These are phyloP conservation scores for Ogataea paraovalis DNA, from an alignment of 805 yeast genomes.

Conservation along the genomic window DNA sequence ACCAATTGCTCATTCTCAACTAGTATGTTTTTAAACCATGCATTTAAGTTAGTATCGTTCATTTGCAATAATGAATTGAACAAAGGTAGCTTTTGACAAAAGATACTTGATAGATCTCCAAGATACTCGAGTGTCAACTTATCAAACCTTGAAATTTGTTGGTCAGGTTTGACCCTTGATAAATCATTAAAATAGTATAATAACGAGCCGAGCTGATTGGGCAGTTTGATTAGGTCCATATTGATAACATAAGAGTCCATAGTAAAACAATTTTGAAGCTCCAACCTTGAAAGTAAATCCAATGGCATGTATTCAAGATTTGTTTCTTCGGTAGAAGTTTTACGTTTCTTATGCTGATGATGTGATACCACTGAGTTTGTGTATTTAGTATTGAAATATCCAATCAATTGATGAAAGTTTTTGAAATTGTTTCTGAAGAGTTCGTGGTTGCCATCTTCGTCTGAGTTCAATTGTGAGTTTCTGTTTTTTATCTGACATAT, in stretches of 20 bases:
- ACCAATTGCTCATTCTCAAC: conserved; percentile 1
- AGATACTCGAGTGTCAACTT: background rate
- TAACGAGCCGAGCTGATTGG: conserved; percentile 17
- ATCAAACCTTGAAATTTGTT: conserved; percentile 1
- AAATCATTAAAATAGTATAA: conserved; percentile 12
- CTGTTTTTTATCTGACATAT: background rate
- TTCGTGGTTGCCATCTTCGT: background rate
- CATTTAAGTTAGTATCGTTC: conserved; percentile 8
- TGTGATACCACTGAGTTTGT: conserved; percentile 1
- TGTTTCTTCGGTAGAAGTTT: conserved; percentile 9
- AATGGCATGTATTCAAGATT: conserved; percentile 4
- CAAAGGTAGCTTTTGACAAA: conserved; percentile 11
- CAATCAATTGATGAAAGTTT: conserved; percentile 9
- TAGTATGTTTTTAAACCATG: conserved; percentile 13
- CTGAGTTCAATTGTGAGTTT: background rate
- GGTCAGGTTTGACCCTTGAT: background rate
- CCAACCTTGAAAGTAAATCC: conserved; percentile 9
- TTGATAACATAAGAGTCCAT: conserved; percentile 8
- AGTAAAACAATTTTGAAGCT: conserved; percentile 12
- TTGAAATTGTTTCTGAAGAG: conserved; percentile 7
- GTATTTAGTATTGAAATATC: conserved; percentile 4
- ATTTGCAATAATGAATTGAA: conserved; percentile 11
- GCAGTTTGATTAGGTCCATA: conserved; percentile 7
- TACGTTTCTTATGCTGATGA: conserved; percentile 8
- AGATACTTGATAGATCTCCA: background rate